Percentiles rank a stretch among this genome's conserved stretches.
Conservation (phyloP, 192 early-diverging fungal genomes). For the Pilobolus umbonatus region DNA sequence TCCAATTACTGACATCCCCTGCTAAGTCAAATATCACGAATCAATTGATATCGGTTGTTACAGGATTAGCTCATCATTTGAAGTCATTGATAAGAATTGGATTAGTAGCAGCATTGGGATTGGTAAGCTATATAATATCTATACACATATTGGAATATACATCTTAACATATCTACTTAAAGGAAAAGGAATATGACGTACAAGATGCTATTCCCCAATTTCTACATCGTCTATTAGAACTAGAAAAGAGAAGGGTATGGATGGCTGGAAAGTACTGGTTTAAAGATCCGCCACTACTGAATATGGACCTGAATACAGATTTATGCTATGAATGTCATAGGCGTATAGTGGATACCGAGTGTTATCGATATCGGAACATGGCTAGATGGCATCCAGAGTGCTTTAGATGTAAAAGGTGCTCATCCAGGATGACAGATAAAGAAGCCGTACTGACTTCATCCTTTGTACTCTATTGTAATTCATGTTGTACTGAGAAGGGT, state of each 20-base stretch:
- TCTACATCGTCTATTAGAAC: slow-evolving; percentile 69
- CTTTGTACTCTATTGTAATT: slow-evolving; percentile 37
- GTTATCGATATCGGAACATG: not conserved
- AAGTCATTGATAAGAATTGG: slow-evolving; percentile 89
- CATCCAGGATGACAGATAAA: not conserved
- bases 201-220: slow-evolving; percentile 55
- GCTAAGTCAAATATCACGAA: slow-evolving; percentile 62
- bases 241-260: slow-evolving; percentile 34
- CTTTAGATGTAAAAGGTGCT: not conserved
- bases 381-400: slow-evolving; percentile 7
- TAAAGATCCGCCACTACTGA: slow-evolving; percentile 21
- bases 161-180: not conserved
- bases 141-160: not conserved
- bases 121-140: slow-evolving; percentile 45
- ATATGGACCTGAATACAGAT: slow-evolving; percentile 10
- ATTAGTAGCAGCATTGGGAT: slow-evolving; percentile 75
- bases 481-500: slow-evolving; percentile 12
- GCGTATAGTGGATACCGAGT: not conserved
- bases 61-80: slow-evolving; percentile 83
- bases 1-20: slow-evolving; percentile 77
- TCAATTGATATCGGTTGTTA: slow-evolving; percentile 83
- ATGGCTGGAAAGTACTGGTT: slow-evolving; percentile 22
- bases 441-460: slow-evolving; percentile 63
- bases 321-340: slow-evolving; percentile 34
- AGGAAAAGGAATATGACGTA: slow-evolving; percentile 12